These are phyloP conservation scores for Papiliotrema laurentii DNA, from an alignment of 1,284 basidiomycete species.

Conservation along the genomic window DNA sequence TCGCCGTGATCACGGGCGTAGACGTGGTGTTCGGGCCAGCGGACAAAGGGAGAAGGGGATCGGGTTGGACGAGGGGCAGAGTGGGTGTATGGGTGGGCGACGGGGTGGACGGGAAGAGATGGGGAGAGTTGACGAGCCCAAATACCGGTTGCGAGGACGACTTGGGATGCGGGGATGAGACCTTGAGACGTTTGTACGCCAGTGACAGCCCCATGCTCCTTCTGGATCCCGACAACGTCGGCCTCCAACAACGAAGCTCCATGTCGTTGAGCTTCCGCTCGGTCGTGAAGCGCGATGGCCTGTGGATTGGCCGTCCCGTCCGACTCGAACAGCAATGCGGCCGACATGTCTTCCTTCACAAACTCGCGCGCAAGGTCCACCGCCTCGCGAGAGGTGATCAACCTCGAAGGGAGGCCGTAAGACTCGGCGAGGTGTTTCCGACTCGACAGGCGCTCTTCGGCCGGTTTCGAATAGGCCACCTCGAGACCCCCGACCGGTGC, in stretches of 20 bases:
- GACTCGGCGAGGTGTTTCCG: background rate
- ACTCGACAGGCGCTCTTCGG: background rate
- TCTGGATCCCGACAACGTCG: background rate
- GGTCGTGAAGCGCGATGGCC: constrained; percentile 9
- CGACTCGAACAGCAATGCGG: background rate
- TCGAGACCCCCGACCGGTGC: constrained; percentile 21
- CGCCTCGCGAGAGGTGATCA: background rate
- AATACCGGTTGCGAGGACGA: constrained; percentile 26
- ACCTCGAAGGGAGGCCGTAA: background rate
- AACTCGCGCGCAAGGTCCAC: background rate
- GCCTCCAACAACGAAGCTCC: constrained; percentile 5
- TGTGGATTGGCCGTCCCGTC: constrained; percentile 24
- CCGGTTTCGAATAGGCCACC: background rate
- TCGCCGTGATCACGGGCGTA: constrained; percentile 30
- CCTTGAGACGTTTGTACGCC: background rate
- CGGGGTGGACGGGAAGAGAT: constrained; percentile 15
- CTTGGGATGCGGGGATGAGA: constrained; percentile 1
- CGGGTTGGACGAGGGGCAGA: background rate
- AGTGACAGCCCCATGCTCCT: background rate
- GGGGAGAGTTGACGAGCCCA: constrained; percentile 24
- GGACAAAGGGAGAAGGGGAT: constrained; percentile 16
- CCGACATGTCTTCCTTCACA: background rate
- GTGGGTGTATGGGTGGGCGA: constrained; percentile 28
- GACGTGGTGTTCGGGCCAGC: constrained; percentile 21
- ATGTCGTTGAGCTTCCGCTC: constrained; percentile 9